phyloP scores from a whole-genome alignment of 257 asterid species.

The Thymus quinquecostatus region DNA sequence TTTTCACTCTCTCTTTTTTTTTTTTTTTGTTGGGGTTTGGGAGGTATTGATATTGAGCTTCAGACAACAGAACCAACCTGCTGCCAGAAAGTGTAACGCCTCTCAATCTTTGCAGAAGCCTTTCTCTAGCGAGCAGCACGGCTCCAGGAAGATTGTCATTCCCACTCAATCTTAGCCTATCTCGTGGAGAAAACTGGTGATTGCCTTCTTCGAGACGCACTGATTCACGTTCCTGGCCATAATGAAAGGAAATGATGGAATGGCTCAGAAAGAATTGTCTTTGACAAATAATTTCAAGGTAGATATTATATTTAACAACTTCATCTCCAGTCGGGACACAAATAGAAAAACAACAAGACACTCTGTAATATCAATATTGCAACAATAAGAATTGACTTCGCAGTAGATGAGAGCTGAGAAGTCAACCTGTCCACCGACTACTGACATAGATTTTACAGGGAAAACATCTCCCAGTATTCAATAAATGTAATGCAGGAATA shows the following conservation, averaged over 20 bases:
- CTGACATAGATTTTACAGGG: constrained; percentile 4
- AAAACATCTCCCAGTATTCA: not conserved
- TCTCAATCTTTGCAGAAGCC: constrained; percentile 84
- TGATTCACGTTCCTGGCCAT: constrained; percentile 63
- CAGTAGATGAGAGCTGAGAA: constrained; percentile 12
- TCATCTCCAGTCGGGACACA: not conserved
- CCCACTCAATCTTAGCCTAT: constrained; percentile 47
- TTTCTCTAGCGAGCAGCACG: constrained; percentile 89
- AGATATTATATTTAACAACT: not conserved
- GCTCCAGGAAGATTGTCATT: constrained; percentile 86
- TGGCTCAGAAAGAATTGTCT: constrained; percentile 3
- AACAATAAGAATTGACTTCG: not conserved
- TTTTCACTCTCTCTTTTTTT: not conserved
- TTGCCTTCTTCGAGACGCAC: constrained; percentile 48
- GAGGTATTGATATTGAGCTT: not conserved
- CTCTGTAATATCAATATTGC: not conserved
- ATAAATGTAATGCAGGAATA: not conserved
- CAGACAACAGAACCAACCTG: constrained; percentile 54
- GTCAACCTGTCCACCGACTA: constrained; percentile 6
- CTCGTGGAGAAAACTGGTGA: constrained; percentile 50
- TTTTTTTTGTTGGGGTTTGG: not conserved
- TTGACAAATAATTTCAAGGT: not conserved
- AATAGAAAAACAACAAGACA: not conserved
- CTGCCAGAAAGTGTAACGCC: constrained; percentile 66
- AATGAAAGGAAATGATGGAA: constrained; percentile 22